Base-by-base conservation (phyloP, 1,284 basidiomycete species). In the Taiwanofungus camphoratus region DNA sequence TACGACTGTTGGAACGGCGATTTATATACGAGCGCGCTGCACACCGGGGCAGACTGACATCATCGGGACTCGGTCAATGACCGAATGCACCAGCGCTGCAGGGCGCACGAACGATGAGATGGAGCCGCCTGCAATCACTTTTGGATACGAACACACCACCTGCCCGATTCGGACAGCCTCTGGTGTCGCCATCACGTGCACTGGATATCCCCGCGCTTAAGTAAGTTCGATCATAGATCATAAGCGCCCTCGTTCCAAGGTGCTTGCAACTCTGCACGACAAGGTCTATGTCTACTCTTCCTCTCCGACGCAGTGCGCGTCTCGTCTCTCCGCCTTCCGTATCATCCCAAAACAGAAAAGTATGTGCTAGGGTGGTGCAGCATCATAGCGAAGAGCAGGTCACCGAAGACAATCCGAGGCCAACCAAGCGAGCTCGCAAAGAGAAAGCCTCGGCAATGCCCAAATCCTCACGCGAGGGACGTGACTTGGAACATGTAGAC, bases 371-470 rank as follows among this genome's bases (percentile, higher is more conserved):
- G 3, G 5, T 30, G 15, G 24, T 15, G 22, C 19, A 13, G 12
- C n/a, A n/a, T 26, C 24, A n/a, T 20, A 38, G 37, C 16, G 22
- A 16, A 15, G 22, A 39, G 18, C 36, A 39, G n/a, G 9, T 15
- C 23, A 9, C 18, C 5, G 22, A 24, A 39, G n/a, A 12, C 21
- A 48, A 41, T 13, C 41, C 42, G 1, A 43, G 44, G 13, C 46
- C 51, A 2, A 22, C 40, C 5, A 52, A 52, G 22, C 51, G 51
- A 12, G 42, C 43, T 13, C 46, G 48, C 12, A 44, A 39, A 22
- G 22, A 26, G 23, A 16, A 22, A 15, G n/a, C n/a, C 15, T 34
- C 8, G 8, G 18, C 19, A 21, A 36, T 5, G 9, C 8, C 18
- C 9, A 21, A 36, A 19, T 13, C 24, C 29, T 3, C 16, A 27